Evolutionary conservation across 345 rosid species (phyloP), one percentile per base, ranked within the genome.

Genomic region (Populus davidiana): DNA sequence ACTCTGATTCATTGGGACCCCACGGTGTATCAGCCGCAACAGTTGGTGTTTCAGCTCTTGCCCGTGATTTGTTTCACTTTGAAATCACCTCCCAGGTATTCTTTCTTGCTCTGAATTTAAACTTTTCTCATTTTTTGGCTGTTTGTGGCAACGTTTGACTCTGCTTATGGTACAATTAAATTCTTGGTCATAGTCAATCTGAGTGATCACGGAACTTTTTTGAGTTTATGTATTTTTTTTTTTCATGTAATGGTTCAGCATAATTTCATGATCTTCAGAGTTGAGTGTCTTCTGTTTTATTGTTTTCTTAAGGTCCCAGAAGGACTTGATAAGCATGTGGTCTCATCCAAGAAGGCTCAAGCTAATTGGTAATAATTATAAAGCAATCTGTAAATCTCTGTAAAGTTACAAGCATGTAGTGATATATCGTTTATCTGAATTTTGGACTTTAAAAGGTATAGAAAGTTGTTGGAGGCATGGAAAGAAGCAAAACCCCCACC

Each of bases 281-380:
- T 21, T n/a, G 29, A 38, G 50, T 21, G 23, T 49, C 31, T 47
- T 16, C 52, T 69, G 29, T 35, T 66, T 31, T 14, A 29, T 66
- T 41, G 3, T 59, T 29, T 69, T 66, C 10, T 6, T 74, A 49
- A 92, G 99, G 93, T 95, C 64, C 99, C 98, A 61, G 91, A 89
- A 75, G 88, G 79, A 44, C 96, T 96, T 50, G 84, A 83, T 59
- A 80, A 83, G 67, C 89, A 86, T 72, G 98, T 93, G 75, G 88
- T 85, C 3, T 92, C 99, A 36, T 93, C 96, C 20, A 88, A 70
- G 90, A 90, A 88, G 75, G 94, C 98, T 83, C 99, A 96, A 79
- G 96, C 97, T 66, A 92, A 86, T 69, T 96, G 99, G 98, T 93
- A 89, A 86, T 18, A 43, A 3, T 47, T 6, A 4, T 11, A 29